Evolutionary conservation across 352 stramenopile species (phyloP), one percentile per base, ranked within the genome.

Genomic region (Phytophthora palmivora): DNA sequence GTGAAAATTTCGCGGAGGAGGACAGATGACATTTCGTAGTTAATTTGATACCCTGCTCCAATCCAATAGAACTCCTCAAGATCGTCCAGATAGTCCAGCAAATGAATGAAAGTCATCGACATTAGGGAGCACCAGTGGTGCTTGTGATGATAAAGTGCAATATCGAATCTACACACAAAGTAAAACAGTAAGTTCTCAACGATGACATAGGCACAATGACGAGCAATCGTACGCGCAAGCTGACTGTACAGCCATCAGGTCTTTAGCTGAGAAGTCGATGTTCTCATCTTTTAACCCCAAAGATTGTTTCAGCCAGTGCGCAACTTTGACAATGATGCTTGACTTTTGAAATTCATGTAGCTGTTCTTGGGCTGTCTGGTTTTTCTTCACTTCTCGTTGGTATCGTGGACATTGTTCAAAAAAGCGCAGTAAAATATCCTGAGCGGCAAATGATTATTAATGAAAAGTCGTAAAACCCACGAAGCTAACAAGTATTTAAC

Each of bases 321-420:
- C 53, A 46, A 60, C 36, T 24, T 66, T 44, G 0, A 33, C 1
- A 43, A 79, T 66, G 24, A 43, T 36, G 6, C n/a, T 52, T 21
- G 76, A 75, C 5, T 52, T 47, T 51, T 80, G 66, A 45, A 71
- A 88, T n/a, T 54, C 18, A 21, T 60, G 22, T n/a, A 56, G 19
- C 58, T 88, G 52, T 36, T 49, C 33, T 32, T 71, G 47, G 8
- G 64, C 65, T 11, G 58, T 73, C 18, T 59, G 22, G 44, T 90
- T 89, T 0, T 71, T 58, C 26, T 72, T 74, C n/a, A 92, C 72
- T 1, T 86, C 69, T 18, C 49, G 56, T 22, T 72, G 63, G 50
- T 89, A 92, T 11, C 74, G 73, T 6, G 72, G 52, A 22, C 83
- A 92, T 16, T 71, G 51, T 36, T 89, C 83, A 58, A 82, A 90